Evolutionary conservation across 768 basidiomycete genomes (phyloP), one percentile per base, ranked within the genome.

Genomic region (Lactifluus piperatus): DNA sequence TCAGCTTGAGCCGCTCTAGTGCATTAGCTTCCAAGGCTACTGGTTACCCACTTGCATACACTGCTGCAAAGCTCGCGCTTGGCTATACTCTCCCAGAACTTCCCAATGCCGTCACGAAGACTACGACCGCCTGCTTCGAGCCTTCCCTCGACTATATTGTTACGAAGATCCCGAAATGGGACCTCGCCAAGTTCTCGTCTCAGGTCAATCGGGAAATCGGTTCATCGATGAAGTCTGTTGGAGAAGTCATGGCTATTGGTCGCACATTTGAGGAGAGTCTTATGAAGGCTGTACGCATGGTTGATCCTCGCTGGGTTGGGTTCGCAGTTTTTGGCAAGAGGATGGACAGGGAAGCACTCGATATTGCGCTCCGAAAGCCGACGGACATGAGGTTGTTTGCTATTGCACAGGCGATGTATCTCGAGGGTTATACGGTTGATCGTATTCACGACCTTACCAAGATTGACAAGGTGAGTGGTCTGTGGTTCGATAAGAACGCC

Each of bases 91-190:
- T 99, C 30, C 95, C 95, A 5, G 95, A 97, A 77, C 81, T 98
- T 22, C 95, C 95, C 14, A 99, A 99, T 72, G 94, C 97, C 41
- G 97, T 99, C 62, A 99, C 97, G 51, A 99, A 98, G 76, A 95
- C 94, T 3, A 99, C 97, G 1, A 98, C 97, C 10, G 97, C 97
- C 2, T 98, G 97, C 75, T 99, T 98, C 74, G 97, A 99, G 70
- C 95, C 97, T 26, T 95, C 94, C 8, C 79, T 99, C 45, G 97
- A 99, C 73, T 99, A 99, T 73, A 97, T 99, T 68, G 97, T 99
- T 60, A 97, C 94, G 50, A 99, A 99, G 76, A 98, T 99, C 64
- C 97, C 97, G 62, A 97, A 97, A 72, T 98, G 97, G 95, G 97
- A 99, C 75, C 77, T 99, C 56, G 94, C 94, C 64, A 99, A 99